phyloP scores from a whole-genome alignment of 768 basidiomycete species.

The Strobilomyces confusus region DNA sequence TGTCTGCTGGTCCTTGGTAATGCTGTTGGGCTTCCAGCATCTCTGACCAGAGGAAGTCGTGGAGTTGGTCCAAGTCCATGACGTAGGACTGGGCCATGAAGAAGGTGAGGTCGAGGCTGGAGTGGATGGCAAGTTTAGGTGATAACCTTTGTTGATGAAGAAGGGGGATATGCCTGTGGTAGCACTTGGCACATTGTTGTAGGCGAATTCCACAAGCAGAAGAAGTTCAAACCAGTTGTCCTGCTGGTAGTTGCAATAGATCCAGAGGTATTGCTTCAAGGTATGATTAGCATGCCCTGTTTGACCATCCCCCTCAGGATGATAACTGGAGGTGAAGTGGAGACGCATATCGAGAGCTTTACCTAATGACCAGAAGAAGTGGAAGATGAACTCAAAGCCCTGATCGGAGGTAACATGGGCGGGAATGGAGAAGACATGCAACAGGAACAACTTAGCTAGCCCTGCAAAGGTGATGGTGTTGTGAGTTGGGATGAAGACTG shows the following conservation, averaged over 20 bases:
- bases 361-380: neutral
- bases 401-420: neutral
- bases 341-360: neutral
- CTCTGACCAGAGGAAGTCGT: neutral
- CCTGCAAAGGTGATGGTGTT: neutral
- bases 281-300: neutral
- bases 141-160: too few relatives aligned
- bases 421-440: neutral
- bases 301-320: neutral
- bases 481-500: neutral
- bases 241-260: neutral
- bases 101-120: neutral
- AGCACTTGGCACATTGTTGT: neutral
- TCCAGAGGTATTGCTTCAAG: neutral
- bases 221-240: neutral
- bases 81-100: too few relatives aligned
- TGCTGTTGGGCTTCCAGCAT: neutral
- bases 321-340: neutral
- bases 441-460: neutral
- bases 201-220: fast-evolving
- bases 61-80: neutral
- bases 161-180: neutral
- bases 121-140: too few relatives aligned
- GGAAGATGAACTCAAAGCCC: neutral
- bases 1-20: neutral